Base-by-base conservation (phyloP, 306 rosid genomes). In the Trifolium fragiferum region DNA sequence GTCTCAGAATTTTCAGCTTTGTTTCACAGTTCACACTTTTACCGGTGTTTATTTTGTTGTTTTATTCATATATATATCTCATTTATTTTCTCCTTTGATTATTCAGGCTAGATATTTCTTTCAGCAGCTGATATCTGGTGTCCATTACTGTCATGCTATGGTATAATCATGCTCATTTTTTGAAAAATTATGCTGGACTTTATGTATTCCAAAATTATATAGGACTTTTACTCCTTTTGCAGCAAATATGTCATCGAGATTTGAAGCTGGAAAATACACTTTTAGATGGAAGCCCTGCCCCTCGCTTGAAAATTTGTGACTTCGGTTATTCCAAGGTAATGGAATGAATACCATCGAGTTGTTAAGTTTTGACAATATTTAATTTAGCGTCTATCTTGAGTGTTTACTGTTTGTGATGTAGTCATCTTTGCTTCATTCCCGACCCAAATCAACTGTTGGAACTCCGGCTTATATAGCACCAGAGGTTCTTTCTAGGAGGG, bases 381-480 rank as follows among this genome's bases (percentile, higher is more conserved):
- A n/a, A 20, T 16, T 58, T 6, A 16, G 41, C 20, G 10, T 67
- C 37, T 43, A n/a, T 70, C 74, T 68, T n/a, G 6, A 58, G n/a
- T 46, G 53, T 57, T 73, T 53, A 20, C 46, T 54, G 27, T 71
- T 64, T 68, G 44, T 82, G 69, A 55, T 73, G 60, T 21, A 88
- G 92, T 88, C 92, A 65, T 88, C 93, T 73, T 59, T 88, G 82
- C 89, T 88, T 68, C 93, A 88, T 81, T 88, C 93, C 35, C 79
- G 87, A 76, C 93, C 93, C 75, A 88, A 88, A 76, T 88, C 93
- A 46, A 88, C 93, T 35, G 93, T 88, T 73, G 93, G 93, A 66
- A 88, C 90, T 67, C 94, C 94, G 5, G 94, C 94, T 16, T 89
- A 89, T 66, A 89, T 89, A 66, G 94, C 94, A 46, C 94, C 94